Evolutionary conservation across 169 alveolate species (phyloP).

Genomic region (Eimeria brunetti): DNA sequence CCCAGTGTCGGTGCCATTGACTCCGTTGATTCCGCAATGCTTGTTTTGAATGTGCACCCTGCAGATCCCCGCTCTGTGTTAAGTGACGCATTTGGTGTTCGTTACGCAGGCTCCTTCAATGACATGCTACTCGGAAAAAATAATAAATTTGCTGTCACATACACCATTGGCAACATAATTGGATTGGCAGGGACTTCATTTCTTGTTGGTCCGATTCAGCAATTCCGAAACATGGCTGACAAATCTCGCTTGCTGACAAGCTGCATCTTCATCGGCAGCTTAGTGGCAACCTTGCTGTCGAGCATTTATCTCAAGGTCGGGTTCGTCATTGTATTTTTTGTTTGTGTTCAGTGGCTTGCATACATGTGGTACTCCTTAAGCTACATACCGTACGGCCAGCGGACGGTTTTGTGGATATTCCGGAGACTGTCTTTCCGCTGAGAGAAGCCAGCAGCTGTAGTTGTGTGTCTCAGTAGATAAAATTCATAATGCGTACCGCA

Average conservation of each 20-base stretch:
- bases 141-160: conserved; percentile 78
- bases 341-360: conserved; percentile 78
- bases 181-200: conserved; percentile 79
- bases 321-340: conserved; percentile 58
- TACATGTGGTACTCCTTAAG: conserved; percentile 80
- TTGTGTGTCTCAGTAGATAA: neutral
- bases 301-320: conserved; percentile 58
- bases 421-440: conserved; percentile 41
- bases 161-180: conserved; percentile 74
- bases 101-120: conserved; percentile 68
- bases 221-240: conserved; percentile 75
- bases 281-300: conserved; percentile 67
- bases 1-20: neutral
- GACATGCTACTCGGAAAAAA: conserved; percentile 70
- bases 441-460: neutral
- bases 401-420: conserved; percentile 60
- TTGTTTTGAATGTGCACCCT: neutral
- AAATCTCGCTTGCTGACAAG: conserved; percentile 67
- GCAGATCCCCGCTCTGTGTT: conserved; percentile 85
- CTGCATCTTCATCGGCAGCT: conserved; percentile 69
- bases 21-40: neutral
- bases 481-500: neutral
- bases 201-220: conserved; percentile 71
- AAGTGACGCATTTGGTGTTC: neutral
- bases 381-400: conserved; percentile 80